Evolutionary conservation across 2,329 filamentous ascomycete species (phyloP).

Genomic region (Madurella mycetomatis): DNA sequence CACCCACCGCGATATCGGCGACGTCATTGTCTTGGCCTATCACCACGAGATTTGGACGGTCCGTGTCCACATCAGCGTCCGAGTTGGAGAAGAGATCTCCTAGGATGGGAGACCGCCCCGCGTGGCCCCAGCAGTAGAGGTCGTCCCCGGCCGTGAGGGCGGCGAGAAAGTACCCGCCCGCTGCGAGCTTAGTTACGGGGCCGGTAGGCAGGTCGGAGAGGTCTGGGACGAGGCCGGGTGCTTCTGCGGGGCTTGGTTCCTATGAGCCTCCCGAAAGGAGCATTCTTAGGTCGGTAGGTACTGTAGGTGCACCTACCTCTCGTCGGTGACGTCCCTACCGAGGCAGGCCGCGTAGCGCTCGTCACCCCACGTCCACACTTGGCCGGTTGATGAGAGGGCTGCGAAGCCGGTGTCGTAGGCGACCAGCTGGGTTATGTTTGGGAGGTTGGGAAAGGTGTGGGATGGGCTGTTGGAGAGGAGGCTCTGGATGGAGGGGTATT

Average conservation of each 20-base stretch:
- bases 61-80: conserved; percentile 7
- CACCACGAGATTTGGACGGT: conserved; percentile 41
- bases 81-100: conserved; percentile 23
- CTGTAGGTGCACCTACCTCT: conserved; percentile 32
- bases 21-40: conserved; percentile 49
- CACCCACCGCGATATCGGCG: conserved; percentile 53
- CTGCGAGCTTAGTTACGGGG: conserved; percentile 49
- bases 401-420: conserved; percentile 49
- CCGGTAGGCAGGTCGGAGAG: conserved; percentile 48
- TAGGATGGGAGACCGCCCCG: conserved; percentile 31
- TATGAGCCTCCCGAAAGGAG: neutral
- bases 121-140: conserved; percentile 58
- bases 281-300: neutral
- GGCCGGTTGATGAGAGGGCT: conserved; percentile 40
- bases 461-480: conserved; percentile 7
- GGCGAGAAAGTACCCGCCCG: conserved; percentile 53
- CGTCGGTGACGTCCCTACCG: conserved; percentile 43
- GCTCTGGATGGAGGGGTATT: conserved; percentile 24
- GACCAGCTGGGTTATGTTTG: conserved; percentile 37
- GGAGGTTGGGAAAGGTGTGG: conserved; percentile 25
- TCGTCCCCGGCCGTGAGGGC: conserved; percentile 55
- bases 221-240: conserved; percentile 44
- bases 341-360: conserved; percentile 53
- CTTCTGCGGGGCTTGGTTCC: conserved; percentile 39
- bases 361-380: conserved; percentile 54